Conservation (phyloP, 331 rosid species). For the Malus hybrid region DNA sequence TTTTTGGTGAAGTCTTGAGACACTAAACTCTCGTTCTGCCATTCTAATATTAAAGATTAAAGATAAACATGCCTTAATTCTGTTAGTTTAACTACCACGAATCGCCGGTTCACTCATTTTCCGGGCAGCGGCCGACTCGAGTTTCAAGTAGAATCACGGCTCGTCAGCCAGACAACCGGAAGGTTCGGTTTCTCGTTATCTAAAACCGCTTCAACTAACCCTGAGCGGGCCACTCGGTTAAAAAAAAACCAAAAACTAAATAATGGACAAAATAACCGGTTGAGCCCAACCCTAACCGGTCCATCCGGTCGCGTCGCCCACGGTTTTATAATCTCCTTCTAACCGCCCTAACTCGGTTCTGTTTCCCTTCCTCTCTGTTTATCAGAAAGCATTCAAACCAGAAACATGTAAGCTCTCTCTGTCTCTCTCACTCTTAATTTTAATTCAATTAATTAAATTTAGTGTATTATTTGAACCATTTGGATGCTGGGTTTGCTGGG, state of each 20-base stretch:
- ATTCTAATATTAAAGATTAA: too few relatives aligned
- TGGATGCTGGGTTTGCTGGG: background rate
- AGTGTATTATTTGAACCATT: background rate
- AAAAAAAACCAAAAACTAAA: background rate
- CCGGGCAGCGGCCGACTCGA: background rate
- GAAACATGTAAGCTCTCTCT: conserved; percentile 39
- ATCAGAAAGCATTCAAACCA: conserved; percentile 2
- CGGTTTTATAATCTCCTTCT: conserved; percentile 28
- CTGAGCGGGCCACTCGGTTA: conserved; percentile 34
- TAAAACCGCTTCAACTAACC: conserved; percentile 30
- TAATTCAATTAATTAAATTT: background rate
- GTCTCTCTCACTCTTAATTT: background rate
- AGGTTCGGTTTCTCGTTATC: conserved; percentile 25
- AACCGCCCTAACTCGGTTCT: conserved; percentile 46
- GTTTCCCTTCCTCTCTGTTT: conserved; percentile 7
- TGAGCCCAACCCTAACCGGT: conserved; percentile 52
- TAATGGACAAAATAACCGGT: conserved; percentile 28
- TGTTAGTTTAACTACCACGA: conserved; percentile 6
- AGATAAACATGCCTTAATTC: too few relatives aligned
- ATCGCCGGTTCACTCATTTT: background rate
- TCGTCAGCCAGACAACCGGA: conserved; percentile 25
- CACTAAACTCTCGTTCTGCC: too few relatives aligned
- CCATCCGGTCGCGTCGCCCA: conserved; percentile 34
- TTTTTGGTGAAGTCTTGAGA: too few relatives aligned
- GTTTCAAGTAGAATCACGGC: conserved; percentile 15